Percentiles rank a stretch among this genome's conserved stretches.
Conservation (phyloP, 371 early-diverging fungal species). For the Gilbertella persicaria region DNA sequence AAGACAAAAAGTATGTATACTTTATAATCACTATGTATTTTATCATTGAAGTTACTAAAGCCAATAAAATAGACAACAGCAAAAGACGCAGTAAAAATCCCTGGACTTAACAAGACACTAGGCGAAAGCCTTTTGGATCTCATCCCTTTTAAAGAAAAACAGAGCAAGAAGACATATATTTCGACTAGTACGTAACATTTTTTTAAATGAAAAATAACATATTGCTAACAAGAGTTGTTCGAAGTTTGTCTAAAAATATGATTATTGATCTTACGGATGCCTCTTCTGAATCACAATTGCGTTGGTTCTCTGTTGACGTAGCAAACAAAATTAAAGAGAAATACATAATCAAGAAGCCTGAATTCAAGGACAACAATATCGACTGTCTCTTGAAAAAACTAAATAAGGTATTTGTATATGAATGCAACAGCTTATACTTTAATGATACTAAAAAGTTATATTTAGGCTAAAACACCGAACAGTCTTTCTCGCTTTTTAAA, state of each 20-base stretch:
- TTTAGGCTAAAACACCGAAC: slow-evolving; percentile 1
- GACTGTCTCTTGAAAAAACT: slow-evolving; percentile 1
- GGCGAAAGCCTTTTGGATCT: too few species aligned
- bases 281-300: slow-evolving; percentile 4
- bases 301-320: slow-evolving; percentile 3
- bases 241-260: slow-evolving; percentile 5
- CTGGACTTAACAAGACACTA: too few species aligned
- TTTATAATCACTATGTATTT: slow-evolving; percentile 2
- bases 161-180: slow-evolving; percentile 5
- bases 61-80: slow-evolving; percentile 3
- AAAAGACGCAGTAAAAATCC: not conserved
- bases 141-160: not conserved
- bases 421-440: too few species aligned
- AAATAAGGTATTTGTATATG: slow-evolving; percentile 1
- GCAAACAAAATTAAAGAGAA: slow-evolving; percentile 1
- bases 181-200: slow-evolving; percentile 4
- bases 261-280: slow-evolving; percentile 5
- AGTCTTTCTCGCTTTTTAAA: slow-evolving; percentile 1
- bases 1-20: slow-evolving; percentile 4
- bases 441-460: not conserved
- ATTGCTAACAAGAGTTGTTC: slow-evolving; percentile 5
- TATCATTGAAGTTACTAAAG: slow-evolving; percentile 5
- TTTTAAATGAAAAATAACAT: slow-evolving; percentile 5
- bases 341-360: not conserved
- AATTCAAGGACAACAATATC: slow-evolving; percentile 1